Percentiles rank a stretch among this genome's conserved stretches.
phyloP scores from a whole-genome alignment of 768 basidiomycete genomes.

The Mycena capillaripes region DNA sequence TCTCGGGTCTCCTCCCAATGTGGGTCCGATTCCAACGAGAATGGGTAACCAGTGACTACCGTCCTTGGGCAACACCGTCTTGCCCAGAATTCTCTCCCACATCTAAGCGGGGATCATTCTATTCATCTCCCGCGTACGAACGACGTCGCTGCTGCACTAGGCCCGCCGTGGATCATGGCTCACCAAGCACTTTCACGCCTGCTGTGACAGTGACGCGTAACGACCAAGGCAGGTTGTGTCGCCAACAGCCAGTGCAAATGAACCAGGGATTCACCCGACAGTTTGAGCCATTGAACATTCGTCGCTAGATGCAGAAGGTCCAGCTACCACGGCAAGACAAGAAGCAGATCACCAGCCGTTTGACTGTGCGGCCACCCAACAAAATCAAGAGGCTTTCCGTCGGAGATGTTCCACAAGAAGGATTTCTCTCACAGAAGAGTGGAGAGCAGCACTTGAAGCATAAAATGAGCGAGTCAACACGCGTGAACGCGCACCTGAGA shows the following conservation, averaged over 20 bases:
- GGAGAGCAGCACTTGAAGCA: neutral
- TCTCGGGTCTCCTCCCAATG: no score
- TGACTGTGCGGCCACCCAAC: no score
- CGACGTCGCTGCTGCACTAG: no score
- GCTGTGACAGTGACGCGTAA: constrained; percentile 3
- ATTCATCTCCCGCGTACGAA: no score
- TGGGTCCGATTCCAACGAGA: no score
- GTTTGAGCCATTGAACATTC: neutral
- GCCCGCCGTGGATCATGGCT: no score
- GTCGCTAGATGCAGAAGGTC: neutral
- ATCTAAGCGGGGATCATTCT: no score
- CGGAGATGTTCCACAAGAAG: neutral
- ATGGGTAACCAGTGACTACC: no score
- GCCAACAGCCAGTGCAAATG: neutral
- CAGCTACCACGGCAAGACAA: neutral
- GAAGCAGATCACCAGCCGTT: neutral
- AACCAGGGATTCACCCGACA: neutral
- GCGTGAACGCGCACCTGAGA: neutral
- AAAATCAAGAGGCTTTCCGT: neutral
- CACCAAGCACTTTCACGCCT: neutral
- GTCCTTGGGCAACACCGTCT: no score
- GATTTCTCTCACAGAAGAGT: no score
- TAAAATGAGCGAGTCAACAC: neutral
- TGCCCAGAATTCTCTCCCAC: no score
- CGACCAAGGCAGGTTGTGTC: neutral